Conservation (phyloP, 257 asterid species). For the Oldenlandia corymbosa region DNA sequence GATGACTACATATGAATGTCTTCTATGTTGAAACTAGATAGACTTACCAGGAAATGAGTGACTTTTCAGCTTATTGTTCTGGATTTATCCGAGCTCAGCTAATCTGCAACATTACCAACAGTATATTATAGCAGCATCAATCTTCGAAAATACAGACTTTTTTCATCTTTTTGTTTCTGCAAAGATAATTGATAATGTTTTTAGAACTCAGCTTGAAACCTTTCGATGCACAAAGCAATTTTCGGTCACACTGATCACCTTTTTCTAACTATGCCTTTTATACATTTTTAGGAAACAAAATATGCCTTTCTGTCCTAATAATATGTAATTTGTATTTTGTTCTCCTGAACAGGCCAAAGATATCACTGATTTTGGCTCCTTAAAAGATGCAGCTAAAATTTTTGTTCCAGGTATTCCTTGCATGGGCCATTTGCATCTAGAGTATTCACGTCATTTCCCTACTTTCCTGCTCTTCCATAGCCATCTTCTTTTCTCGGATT, state of each 20-base stretch:
- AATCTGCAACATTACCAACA: not conserved
- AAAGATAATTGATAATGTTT: not conserved
- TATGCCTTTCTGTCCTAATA: not conserved
- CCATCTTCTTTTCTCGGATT: no score
- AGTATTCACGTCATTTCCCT: conserved; percentile 5
- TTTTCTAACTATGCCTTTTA: not conserved
- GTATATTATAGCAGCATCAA: not conserved
- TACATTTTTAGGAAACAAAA: not conserved
- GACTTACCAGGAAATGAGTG: not conserved
- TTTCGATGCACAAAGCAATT: not conserved
- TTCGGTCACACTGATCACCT: not conserved
- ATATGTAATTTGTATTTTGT: not conserved
- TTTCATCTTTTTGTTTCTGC: not conserved
- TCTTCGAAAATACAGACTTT: not conserved
- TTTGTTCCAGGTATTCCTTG: conserved; percentile 86
- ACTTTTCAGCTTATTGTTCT: not conserved
- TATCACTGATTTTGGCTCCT: conserved; percentile 76
- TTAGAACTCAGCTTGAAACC: not conserved
- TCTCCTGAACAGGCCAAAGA: conserved; percentile 68
- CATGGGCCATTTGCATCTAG: no score
- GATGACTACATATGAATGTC: not conserved
- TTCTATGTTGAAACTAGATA: not conserved
- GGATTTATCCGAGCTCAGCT: not conserved
- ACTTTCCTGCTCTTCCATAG: not conserved
- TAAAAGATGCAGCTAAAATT: conserved; percentile 78